These are phyloP conservation scores for Bipolaris gigantea DNA, from an alignment of 2,329 filamentous ascomycete genomes.

Conservation along the genomic window DNA sequence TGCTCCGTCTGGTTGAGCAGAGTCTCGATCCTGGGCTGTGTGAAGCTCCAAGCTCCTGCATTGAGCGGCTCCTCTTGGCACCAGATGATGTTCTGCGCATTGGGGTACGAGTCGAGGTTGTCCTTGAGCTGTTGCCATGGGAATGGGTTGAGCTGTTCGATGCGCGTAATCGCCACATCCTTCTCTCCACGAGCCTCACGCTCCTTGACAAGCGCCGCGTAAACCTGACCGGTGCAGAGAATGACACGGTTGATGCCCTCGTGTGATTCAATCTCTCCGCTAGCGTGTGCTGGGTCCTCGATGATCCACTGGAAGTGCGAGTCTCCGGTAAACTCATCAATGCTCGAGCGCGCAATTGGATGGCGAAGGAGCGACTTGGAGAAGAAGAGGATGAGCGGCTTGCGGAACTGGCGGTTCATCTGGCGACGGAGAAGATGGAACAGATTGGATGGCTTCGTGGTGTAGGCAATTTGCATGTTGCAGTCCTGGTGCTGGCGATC, in stretches of 20 bases:
- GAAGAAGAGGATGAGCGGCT: slow-evolving; percentile 97
- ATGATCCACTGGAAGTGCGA: slow-evolving; percentile 98
- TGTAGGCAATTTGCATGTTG: slow-evolving; percentile 98
- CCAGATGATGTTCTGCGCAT: slow-evolving; percentile 97
- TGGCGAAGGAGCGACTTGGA: slow-evolving; percentile 95
- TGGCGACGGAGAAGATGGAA: slow-evolving; percentile 97
- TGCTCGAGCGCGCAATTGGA: slow-evolving; percentile 82
- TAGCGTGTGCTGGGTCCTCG: slow-evolving; percentile 80
- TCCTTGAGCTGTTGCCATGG: slow-evolving; percentile 96
- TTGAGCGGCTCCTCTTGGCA: slow-evolving; percentile 97
- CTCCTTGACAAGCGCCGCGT: slow-evolving; percentile 86
- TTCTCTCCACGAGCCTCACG: slow-evolving; percentile 83
- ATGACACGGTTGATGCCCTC: slow-evolving; percentile 94
- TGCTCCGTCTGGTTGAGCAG: slow-evolving; percentile 89
- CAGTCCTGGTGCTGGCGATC: slow-evolving; percentile 98
- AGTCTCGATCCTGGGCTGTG: slow-evolving; percentile 96
- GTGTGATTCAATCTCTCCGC: slow-evolving; percentile 70
- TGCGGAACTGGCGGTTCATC: slow-evolving; percentile 99
- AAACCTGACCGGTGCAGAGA: slow-evolving; percentile 93
- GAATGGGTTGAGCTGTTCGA: slow-evolving; percentile 99
- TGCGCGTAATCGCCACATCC: slow-evolving; percentile 89
- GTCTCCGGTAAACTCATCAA: slow-evolving; percentile 88
- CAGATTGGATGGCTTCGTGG: slow-evolving; percentile 92
- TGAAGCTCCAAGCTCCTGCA: slow-evolving; percentile 94
- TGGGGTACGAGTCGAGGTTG: slow-evolving; percentile 95